Conservation (phyloP, 2,329 filamentous ascomycete species). For the Apiospora marii region DNA sequence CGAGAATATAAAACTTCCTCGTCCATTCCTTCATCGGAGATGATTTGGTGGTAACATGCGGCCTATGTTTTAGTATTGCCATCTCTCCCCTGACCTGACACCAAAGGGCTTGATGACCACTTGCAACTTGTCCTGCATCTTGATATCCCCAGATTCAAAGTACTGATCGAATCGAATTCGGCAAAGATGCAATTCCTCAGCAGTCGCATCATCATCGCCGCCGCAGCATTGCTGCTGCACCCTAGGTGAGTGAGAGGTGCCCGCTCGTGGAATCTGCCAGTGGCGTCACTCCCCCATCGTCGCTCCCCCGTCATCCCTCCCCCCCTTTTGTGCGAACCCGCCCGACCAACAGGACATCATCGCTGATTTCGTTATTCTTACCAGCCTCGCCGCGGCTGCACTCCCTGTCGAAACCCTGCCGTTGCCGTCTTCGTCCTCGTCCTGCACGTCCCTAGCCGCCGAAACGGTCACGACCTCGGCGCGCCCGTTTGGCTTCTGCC, state of each 20-base stretch:
- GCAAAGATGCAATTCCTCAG: background rate
- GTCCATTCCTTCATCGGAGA: background rate
- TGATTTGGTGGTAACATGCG: too few relatives aligned
- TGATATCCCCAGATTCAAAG: background rate
- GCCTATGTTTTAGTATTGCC: too few relatives aligned
- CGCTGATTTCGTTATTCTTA: background rate
- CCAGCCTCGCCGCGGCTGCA: too few relatives aligned
- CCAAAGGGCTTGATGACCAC: too few relatives aligned
- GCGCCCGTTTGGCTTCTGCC: background rate
- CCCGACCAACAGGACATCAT: background rate
- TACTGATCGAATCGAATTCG: background rate
- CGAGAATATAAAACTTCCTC: background rate
- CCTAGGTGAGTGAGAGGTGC: background rate
- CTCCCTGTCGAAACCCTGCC: too few relatives aligned
- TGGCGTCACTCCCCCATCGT: background rate
- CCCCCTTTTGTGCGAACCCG: background rate
- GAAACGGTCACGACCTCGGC: background rate
- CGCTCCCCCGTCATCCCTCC: background rate
- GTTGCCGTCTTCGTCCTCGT: too few relatives aligned
- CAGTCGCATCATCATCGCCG: background rate
- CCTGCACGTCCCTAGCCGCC: background rate
- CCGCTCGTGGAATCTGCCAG: background rate
- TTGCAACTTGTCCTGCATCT: background rate
- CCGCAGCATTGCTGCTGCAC: background rate
- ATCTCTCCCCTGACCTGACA: background rate